Evolutionary conservation across 257 asterid genomes (phyloP), one percentile per base, ranked within the genome.

Genomic region (Solanum rostratum): DNA sequence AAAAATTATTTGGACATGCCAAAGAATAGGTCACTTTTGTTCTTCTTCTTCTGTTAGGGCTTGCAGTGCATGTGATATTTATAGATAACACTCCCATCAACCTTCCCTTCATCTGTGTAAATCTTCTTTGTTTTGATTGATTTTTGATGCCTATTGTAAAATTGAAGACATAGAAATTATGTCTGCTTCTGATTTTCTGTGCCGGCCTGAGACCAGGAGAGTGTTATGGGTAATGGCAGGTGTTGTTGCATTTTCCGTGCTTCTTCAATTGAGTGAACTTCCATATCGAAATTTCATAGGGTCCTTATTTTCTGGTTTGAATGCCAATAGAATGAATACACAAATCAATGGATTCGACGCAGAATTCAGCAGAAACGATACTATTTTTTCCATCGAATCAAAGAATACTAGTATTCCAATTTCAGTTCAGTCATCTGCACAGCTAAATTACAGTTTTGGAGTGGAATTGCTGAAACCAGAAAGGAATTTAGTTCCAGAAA

Each of bases 221-320:
- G 82, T 89, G 78, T 50, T 90, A 19, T 93, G 93, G 94, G 66
- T 88, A 68, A 85, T 91, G 71, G 92, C 93, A 37, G 71, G 89
- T 66, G 81, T 87, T 60, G 90, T 94, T 81, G 91, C 92, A 22
- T 84, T 91, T 54, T 84, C 90, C 79, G 46, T 93, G 16, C 22
- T 92, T 69, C 87, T 91, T 88, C 94, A 93, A 81, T 87, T 90
- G 81, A 84, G 91, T 70, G 90, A 93, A 60, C 92, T 92, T 87
- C 97, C 98, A 7, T 92, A 90, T 86, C 91, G 93, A 6, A 84
- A 84, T 80, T 86, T 86, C 84, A 18, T 90, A 2, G 91, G 93
- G 7, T 86, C 88, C 70, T 84, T 92, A 2, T 57, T 91, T 84
- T 76, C 83, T 33, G 71, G 59, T 74, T 65, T 73, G 62, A 79